Percentiles rank a stretch among this genome's conserved stretches.
phyloP scores from a whole-genome alignment of 139 green algal species.

The Bryopsis sp. region DNA sequence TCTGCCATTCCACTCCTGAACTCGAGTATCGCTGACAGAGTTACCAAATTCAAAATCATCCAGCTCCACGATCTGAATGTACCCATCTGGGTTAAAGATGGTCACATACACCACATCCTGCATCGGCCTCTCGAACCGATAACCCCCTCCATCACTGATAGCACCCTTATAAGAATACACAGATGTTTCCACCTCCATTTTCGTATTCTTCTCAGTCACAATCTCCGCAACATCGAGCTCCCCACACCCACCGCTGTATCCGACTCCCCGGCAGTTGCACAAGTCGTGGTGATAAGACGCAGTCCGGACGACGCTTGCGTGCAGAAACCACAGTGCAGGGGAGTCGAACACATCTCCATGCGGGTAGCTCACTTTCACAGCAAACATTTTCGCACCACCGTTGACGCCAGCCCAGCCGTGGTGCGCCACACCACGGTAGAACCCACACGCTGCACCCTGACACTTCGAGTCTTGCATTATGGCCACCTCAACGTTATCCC shows the following conservation, averaged over 20 bases:
- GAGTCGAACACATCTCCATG: background rate
- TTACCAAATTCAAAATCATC: conserved; percentile 17
- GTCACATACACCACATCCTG: conserved; percentile 15
- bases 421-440: conserved; percentile 14
- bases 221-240: conserved; percentile 19
- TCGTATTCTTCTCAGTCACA: conserved; percentile 1
- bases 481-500: conserved; percentile 15
- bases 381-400: conserved; percentile 15
- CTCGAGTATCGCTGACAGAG: background rate
- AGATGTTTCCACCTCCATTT: conserved; percentile 15
- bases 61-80: conserved; percentile 18
- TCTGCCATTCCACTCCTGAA: conserved; percentile 10
- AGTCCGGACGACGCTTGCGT: conserved; percentile 14
- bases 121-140: background rate
- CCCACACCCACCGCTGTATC: conserved; percentile 8
- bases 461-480: conserved; percentile 15
- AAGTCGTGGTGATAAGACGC: conserved; percentile 11
- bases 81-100: conserved; percentile 20
- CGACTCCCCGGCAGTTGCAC: conserved; percentile 17
- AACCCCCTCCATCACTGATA: conserved; percentile 7
- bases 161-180: conserved; percentile 19
- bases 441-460: background rate
- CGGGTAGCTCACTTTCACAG: conserved; percentile 9
- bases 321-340: conserved; percentile 19
- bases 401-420: conserved; percentile 1